Evolutionary conservation across 495 filamentous ascomycete species (phyloP), one percentile per base, ranked within the genome.

Genomic region (Bacidia rubella): DNA sequence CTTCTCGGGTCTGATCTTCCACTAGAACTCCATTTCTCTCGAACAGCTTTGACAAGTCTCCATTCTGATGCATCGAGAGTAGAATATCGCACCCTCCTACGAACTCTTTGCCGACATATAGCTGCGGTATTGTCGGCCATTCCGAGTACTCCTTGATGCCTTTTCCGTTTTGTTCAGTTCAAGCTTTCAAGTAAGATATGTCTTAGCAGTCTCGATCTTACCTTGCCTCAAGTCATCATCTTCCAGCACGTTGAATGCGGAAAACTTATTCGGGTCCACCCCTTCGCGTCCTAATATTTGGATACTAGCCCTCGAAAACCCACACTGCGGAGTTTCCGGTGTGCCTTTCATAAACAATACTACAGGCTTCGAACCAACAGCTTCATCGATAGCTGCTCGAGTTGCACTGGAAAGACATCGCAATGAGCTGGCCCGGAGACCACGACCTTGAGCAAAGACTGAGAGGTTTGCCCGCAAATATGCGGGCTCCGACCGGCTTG

Each of bases 301-400:
- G 63, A 98, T 88, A 63, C 80, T 90, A 22, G 92, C 90, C 61
- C 89, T 77, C 48, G 92, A 98, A 72, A 96, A 98, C 38, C 92
- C 92, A 67, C 92, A 98, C 65, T 98, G 90, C n/a, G 92, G 92
- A 21, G 78, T 87, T 67, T 96, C 92, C 39, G 92, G 92, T 1
- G 92, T 96, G 48, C 92, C 90, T 69, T 97, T 97, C 90, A 97
- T 97, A 72, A 97, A 98, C 23, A 98, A 76, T 15, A 98, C 92
- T 0, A 98, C 90, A 2, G 90, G 90, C 10, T 87, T 82, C 1
- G 87, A 85, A 22, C 64, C 69, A 19, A 97, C 79, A 9, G 89
- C 90, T 64, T 88, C 85, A 62, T 96, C 85, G 56, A 98, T 96
- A 2, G 89, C 87, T 24, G 76, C 65, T 53, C 70, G 75, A 20